Evolutionary conservation across 495 filamentous ascomycete genomes (phyloP).

Genomic region (Penicillium dipodomyicola): DNA sequence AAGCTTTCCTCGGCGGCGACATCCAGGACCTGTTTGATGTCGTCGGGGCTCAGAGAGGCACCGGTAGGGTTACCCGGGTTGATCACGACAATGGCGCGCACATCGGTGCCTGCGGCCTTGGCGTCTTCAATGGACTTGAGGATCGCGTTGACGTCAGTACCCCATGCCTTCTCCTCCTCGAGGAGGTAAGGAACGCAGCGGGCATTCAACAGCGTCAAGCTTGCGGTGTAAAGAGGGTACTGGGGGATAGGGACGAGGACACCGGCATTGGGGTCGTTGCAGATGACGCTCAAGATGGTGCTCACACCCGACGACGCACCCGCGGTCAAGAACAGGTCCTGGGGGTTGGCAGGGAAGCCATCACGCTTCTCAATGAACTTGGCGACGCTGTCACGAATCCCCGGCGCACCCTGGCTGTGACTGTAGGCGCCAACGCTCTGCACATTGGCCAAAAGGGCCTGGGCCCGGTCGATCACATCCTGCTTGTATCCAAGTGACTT

Average conservation of each 20-base stretch:
- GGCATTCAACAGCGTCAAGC: constrained; percentile 80
- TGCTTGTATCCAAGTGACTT: constrained; percentile 71
- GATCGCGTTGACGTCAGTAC: constrained; percentile 78
- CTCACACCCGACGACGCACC: constrained; percentile 94
- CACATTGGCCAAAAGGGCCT: constrained; percentile 72
- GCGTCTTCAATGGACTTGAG: constrained; percentile 66
- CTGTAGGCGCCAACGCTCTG: constrained; percentile 96
- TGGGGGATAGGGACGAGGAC: constrained; percentile 95
- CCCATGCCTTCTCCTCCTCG: constrained; percentile 81
- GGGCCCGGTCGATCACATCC: constrained; percentile 84
- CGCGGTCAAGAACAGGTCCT: constrained; percentile 79
- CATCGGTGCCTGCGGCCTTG: constrained; percentile 70
- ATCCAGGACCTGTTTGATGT: constrained; percentile 77
- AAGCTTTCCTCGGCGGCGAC: constrained; percentile 83
- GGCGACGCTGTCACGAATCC: constrained; percentile 83
- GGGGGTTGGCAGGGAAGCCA: constrained; percentile 74
- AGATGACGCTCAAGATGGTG: constrained; percentile 87
- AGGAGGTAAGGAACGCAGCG: constrained; percentile 88
- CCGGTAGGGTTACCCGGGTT: constrained; percentile 98
- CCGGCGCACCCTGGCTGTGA: constrained; percentile 82
- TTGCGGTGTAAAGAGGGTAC: constrained; percentile 96
- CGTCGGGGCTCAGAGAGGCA: constrained; percentile 71
- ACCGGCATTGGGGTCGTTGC: constrained; percentile 71
- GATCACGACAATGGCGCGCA: constrained; percentile 91
- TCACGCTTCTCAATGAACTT: constrained; percentile 90